Evolutionary conservation across 345 rosid species (phyloP).

Genomic region (Murraya koenigii): DNA sequence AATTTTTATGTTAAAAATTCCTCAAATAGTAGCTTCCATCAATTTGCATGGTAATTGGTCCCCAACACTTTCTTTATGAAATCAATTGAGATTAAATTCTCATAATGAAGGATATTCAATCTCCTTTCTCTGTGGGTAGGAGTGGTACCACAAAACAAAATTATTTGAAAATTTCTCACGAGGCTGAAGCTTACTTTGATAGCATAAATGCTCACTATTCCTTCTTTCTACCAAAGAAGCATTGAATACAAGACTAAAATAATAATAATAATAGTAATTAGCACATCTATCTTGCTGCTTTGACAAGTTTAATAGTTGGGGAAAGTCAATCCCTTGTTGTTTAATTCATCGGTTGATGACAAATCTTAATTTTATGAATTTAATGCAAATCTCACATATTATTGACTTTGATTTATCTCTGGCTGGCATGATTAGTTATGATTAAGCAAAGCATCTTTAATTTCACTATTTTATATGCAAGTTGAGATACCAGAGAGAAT

Average conservation of each 20-base stretch:
- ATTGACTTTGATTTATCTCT: not conserved
- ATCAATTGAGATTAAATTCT: not conserved
- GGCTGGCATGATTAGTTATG: not conserved
- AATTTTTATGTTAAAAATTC: not conserved
- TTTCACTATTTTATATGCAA: not conserved
- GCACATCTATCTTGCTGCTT: not conserved
- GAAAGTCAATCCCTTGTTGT: not conserved
- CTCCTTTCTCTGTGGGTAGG: not conserved
- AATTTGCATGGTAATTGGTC: not conserved
- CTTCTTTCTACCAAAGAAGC: not conserved
- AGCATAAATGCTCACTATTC: not conserved
- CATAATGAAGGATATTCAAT: not conserved
- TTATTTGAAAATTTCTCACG: not conserved
- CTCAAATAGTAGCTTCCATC: not conserved
- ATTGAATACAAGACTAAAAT: not conserved
- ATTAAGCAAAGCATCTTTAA: not conserved
- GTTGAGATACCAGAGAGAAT: not conserved
- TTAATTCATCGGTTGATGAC: not conserved
- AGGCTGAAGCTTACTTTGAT: not conserved
- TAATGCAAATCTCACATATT: constrained; percentile 1
- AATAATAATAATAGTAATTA: not conserved
- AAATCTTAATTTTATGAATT: not conserved
- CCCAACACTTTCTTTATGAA: not conserved
- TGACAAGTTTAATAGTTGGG: not conserved
- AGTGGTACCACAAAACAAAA: not conserved